Evolutionary conservation across 1,284 basidiomycete genomes (phyloP).

Genomic region (Pholiota adiposa): DNA sequence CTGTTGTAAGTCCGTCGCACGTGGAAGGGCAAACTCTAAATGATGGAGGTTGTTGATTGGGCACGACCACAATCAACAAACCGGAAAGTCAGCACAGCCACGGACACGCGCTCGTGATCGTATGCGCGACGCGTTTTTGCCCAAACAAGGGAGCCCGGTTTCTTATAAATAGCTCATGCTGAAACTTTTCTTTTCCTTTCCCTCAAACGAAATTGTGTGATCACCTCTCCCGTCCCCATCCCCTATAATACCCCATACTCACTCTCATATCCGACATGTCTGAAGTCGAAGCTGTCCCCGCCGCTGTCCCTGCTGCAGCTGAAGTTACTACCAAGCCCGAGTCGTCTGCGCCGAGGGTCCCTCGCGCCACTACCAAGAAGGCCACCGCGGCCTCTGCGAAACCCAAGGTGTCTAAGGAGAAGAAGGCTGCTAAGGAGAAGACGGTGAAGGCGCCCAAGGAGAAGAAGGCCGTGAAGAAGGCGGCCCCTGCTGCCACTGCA

Average conservation of each 20-base stretch:
- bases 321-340: constrained; percentile 6
- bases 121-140: constrained; percentile 29
- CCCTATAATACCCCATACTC: not conserved
- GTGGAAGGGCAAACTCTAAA: not conserved
- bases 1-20: not conserved
- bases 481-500: constrained; percentile 22
- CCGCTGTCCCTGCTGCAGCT: not conserved
- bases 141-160: constrained; percentile 14
- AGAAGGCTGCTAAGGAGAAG: constrained; percentile 20
- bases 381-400: constrained; percentile 33
- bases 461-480: constrained; percentile 8
- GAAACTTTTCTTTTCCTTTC: constrained; percentile 24
- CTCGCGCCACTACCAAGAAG: constrained; percentile 23
- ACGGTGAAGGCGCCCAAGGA: constrained; percentile 24
- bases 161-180: constrained; percentile 35
- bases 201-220: constrained; percentile 12
- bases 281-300: constrained; percentile 2
- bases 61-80: constrained; percentile 37
- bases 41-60: not conserved
- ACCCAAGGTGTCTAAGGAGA: constrained; percentile 31
- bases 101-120: constrained; percentile 15
- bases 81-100: constrained; percentile 41
- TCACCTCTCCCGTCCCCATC: constrained; percentile 4
- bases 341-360: constrained; percentile 11
- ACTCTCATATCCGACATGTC: constrained; percentile 9